A percentile compares a stretch with the other conserved stretches of the same genome.
Evolutionary conservation across 192 early-diverging fungal species (phyloP).

Genomic region (Coemansia sp.): DNA sequence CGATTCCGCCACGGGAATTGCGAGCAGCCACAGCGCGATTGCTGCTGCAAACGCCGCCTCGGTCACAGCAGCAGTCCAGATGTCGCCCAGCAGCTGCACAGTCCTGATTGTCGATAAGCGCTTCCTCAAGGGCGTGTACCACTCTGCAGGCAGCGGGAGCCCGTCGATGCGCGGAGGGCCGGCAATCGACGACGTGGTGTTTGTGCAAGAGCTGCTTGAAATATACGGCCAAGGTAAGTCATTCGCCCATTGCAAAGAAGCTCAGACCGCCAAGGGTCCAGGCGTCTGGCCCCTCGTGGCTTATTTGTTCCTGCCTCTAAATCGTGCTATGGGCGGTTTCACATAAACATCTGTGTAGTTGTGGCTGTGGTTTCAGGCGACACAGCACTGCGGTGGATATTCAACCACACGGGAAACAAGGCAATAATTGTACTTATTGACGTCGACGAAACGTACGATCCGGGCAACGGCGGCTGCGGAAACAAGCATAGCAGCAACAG

Average conservation of each 20-base stretch:
- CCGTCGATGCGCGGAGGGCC: slow-evolving; percentile 44
- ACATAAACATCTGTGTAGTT: slow-evolving; percentile 31
- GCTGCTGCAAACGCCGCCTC: not conserved
- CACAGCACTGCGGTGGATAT: slow-evolving; percentile 53
- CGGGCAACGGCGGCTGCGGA: slow-evolving; percentile 12
- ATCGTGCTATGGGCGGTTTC: not conserved
- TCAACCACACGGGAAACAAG: slow-evolving; percentile 45
- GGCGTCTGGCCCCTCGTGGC: not conserved
- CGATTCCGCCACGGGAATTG: slow-evolving; percentile 11
- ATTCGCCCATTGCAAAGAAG: not conserved
- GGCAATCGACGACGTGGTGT: slow-evolving; percentile 52
- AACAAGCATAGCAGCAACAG: slow-evolving; percentile 20
- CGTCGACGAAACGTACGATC: slow-evolving; percentile 51
- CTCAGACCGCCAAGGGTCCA: slow-evolving; percentile 6
- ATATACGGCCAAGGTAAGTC: slow-evolving; percentile 54
- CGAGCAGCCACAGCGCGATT: slow-evolving; percentile 4
- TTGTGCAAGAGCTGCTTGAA: slow-evolving; percentile 56
- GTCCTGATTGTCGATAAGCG: slow-evolving; percentile 54
- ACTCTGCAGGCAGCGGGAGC: slow-evolving; percentile 33
- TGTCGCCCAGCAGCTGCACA: slow-evolving; percentile 53
- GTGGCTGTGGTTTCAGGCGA: slow-evolving; percentile 55
- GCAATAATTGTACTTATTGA: slow-evolving; percentile 55
- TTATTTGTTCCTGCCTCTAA: not conserved
- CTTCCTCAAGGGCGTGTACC: slow-evolving; percentile 50
- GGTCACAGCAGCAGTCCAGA: slow-evolving; percentile 10